Base-by-base conservation (phyloP, 78 protist genomes). In the Chrysochromulina parva region DNA sequence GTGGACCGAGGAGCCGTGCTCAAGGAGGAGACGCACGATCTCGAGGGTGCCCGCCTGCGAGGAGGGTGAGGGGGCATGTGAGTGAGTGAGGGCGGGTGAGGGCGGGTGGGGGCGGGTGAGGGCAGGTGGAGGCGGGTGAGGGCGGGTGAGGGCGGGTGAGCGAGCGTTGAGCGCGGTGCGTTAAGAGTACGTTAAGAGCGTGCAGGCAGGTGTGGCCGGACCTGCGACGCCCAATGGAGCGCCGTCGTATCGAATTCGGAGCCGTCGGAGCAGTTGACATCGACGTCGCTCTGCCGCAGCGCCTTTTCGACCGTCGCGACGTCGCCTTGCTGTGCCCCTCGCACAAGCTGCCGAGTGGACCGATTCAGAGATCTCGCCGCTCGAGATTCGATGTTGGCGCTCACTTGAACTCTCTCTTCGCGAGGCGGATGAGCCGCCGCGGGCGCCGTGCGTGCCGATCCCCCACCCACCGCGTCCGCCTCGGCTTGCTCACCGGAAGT, bases 191-290 rank as follows among this genome's bases (percentile, higher is more conserved):
- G 9, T 58, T 7, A 58, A 13, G 22, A 58, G 62, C 62, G 9
- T 13, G 62, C 22, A 7, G 62, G 14, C 62, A 13, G 14, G 22
- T 58, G 62, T 13, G 62, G 62, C 62, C 62, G 50, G 50, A 4
- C 11, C 50, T 69, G 78, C 20, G 62, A 5, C 6, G 86, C 86
- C 86, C 86, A 78, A 47, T 78, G 86, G 62, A 78, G 38, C 28
- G 86, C 86, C 50, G 86, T 78, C 48, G 57, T 22, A 16, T 14
- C 26, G 48, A 48, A 78, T 11, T 78, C 14, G 26, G 78, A 69
- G 22, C 22, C 53, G 78, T 69, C 78, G 10, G 1, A 4, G 24
- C 24, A 7, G 26, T 6, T 14, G 22, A 69, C 78, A 52, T 38
- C 78, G 53, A 48, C 86, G 86, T 50, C 47, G 13, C 3, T 17